Base-by-base conservation (phyloP, 176 grass and related monocot genomes). In the Areca catechu region DNA sequence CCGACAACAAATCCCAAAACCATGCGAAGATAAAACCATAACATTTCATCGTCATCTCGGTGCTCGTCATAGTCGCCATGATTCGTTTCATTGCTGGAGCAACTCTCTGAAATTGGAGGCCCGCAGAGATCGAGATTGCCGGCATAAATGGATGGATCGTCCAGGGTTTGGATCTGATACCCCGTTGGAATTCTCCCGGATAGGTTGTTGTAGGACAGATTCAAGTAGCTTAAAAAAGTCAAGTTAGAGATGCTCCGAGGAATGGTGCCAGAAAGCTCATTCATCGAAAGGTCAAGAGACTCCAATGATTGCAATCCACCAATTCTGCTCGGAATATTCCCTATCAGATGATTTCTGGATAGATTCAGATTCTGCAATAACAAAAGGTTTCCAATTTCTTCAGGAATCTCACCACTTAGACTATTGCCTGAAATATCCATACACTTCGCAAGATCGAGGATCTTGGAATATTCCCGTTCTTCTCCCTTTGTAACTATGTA, bases 361-460 rank as follows among this genome's bases (percentile, higher is more conserved):
- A 78, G 19, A 61, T 78, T 78, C 20, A 78, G 60, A 30, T 24
- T 50, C 20, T 56, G 7, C 15, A 71, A 24, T 10, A 5, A 22
- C 9, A 48, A 15, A 23, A 78, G 62, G 9, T 21, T 5, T 19
- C 15, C 22, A 48, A 79, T 55, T 15, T 48, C 65, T 70, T 19
- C 4, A 7, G 65, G 70, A 15, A 78, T 59, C 0, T 66, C 14
- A 5, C 76, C 66, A 0, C 0, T 43, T 4, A 79, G 4, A 53
- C 19, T 66, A 4, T 84, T 79, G n/a, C 60, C 52, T 0, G 66
- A 79, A 0, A 84, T 15, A 61, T 84, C 81, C 55, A 79, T 48
- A 30, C 63, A 57, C 4, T 64, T 67, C 65, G 78, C 60, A 2
- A 65, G 68, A 7, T 57, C 4, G 3, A 47, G 71, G 4, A 66